Percentiles rank a stretch among this genome's conserved stretches.
Evolutionary conservation across 495 filamentous ascomycete genomes (phyloP).

Genomic region (Rusavskia elegans): DNA sequence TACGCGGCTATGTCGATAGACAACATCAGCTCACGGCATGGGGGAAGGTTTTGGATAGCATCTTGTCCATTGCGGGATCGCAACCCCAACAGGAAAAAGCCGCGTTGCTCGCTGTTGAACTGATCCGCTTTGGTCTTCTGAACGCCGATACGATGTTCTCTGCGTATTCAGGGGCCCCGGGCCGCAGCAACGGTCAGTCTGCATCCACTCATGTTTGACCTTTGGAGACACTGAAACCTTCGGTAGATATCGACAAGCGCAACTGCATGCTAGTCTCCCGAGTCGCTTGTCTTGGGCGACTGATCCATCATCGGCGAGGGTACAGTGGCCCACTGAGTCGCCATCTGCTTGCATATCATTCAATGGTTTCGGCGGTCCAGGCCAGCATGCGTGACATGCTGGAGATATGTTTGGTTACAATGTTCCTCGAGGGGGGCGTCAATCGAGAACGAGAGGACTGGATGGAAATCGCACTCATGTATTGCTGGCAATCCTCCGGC

Average conservation of each 20-base stretch:
- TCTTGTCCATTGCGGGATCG: constrained; percentile 44
- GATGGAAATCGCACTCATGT: constrained; percentile 56
- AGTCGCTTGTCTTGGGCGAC: constrained; percentile 63
- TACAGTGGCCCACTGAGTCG: constrained; percentile 92
- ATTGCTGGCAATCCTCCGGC: constrained; percentile 18
- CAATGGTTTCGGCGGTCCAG: constrained; percentile 64
- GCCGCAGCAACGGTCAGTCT: constrained; percentile 38
- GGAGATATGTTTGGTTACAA: constrained; percentile 60
- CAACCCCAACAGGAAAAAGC: constrained; percentile 40
- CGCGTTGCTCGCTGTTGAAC: constrained; percentile 63
- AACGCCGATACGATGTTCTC: constrained; percentile 45
- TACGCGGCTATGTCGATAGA: constrained; percentile 69
- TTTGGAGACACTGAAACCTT: background rate
- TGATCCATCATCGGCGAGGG: constrained; percentile 70
- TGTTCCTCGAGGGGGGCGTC: constrained; percentile 66
- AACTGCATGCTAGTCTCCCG: constrained; percentile 70
- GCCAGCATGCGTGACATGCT: constrained; percentile 62
- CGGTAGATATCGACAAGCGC: constrained; percentile 43
- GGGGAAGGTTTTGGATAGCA: constrained; percentile 62
- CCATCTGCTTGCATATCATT: constrained; percentile 74
- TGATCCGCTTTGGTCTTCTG: constrained; percentile 61
- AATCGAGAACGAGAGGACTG: constrained; percentile 55
- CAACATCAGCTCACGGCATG: constrained; percentile 69
- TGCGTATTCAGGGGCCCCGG: constrained; percentile 41
- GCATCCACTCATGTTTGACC: background rate